phyloP scores from a whole-genome alignment of 2,329 filamentous ascomycete genomes.

The Trichoderma citrinoviride region DNA sequence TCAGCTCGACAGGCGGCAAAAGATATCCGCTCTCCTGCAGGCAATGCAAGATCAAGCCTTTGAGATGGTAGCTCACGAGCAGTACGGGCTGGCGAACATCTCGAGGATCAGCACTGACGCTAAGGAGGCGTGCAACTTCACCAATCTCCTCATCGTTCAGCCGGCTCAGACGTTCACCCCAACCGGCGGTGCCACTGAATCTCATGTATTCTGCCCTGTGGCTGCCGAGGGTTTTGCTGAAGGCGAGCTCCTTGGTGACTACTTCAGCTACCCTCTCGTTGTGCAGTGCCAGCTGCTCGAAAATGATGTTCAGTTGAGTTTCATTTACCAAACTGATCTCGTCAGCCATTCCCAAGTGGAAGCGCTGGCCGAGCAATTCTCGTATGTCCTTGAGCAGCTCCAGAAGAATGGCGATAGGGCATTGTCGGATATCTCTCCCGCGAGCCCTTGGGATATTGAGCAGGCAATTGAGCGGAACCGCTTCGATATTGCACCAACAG shows the following conservation, averaged over 20 bases:
- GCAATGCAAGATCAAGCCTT: constrained; percentile 4
- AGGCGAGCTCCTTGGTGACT: not conserved
- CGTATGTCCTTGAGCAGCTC: constrained; percentile 5
- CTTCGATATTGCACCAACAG: not conserved
- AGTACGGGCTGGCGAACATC: constrained; percentile 8
- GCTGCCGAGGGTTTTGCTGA: not conserved
- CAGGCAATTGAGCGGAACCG: not conserved
- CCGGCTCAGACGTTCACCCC: not conserved
- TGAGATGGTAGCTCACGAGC: constrained; percentile 12
- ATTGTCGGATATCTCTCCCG: not conserved
- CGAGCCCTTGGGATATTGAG: constrained; percentile 5
- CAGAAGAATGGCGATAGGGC: not conserved
- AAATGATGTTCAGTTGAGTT: not conserved
- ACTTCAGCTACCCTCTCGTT: constrained; percentile 9
- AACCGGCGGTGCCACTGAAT: not conserved
- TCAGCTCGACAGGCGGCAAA: not conserved
- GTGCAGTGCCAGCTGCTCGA: constrained; percentile 1
- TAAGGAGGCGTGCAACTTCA: constrained; percentile 11
- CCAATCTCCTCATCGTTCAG: constrained; percentile 10
- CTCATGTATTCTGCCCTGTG: not conserved
- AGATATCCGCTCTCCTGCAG: not conserved
- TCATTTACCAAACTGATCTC: not conserved
- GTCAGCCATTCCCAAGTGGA: not conserved
- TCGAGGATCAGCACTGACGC: not conserved
- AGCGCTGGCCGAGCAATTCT: constrained; percentile 9